Evolutionary conservation across 2,329 filamentous ascomycete species (phyloP).

Genomic region (Colletotrichum paranaense): DNA sequence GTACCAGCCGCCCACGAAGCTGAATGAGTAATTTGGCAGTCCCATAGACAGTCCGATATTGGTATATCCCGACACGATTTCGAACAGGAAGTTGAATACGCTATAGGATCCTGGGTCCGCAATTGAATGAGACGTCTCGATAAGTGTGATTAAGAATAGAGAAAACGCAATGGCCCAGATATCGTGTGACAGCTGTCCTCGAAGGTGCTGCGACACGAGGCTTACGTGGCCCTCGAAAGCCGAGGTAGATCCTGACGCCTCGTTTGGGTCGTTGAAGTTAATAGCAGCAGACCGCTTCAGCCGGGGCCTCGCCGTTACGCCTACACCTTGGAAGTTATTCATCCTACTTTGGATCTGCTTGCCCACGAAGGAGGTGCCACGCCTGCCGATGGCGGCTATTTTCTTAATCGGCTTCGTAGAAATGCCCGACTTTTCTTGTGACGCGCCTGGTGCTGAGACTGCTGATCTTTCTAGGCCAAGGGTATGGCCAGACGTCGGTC

Average conservation of each 20-base stretch:
- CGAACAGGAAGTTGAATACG: slow-evolving; percentile 70
- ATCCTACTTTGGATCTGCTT: slow-evolving; percentile 63
- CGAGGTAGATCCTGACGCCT: slow-evolving; percentile 21
- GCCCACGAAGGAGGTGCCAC: slow-evolving; percentile 58
- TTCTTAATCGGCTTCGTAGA: slow-evolving; percentile 54
- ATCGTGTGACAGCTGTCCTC: slow-evolving; percentile 73
- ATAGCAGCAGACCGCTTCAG: slow-evolving; percentile 30
- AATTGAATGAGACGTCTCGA: slow-evolving; percentile 67
- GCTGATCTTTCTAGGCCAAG: slow-evolving; percentile 11
- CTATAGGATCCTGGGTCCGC: slow-evolving; percentile 63
- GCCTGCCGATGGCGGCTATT: slow-evolving; percentile 35
- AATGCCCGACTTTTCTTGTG: slow-evolving; percentile 51
- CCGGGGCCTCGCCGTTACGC: slow-evolving; percentile 43
- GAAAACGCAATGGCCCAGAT: slow-evolving; percentile 75
- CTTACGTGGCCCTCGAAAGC: slow-evolving; percentile 52
- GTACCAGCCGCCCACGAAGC: slow-evolving; percentile 66
- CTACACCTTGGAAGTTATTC: slow-evolving; percentile 58
- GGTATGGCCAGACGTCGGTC: not conserved
- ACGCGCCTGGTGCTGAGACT: slow-evolving; percentile 37
- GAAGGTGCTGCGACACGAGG: slow-evolving; percentile 67
- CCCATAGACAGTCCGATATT: slow-evolving; percentile 71
- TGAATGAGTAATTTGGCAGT: slow-evolving; percentile 63
- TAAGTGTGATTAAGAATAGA: slow-evolving; percentile 68
- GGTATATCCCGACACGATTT: slow-evolving; percentile 68
- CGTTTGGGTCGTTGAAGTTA: slow-evolving; percentile 13